These are phyloP conservation scores for Ophiocordyceps camponoti-floridani DNA, from an alignment of 2,329 filamentous ascomycete species.

Conservation along the genomic window DNA sequence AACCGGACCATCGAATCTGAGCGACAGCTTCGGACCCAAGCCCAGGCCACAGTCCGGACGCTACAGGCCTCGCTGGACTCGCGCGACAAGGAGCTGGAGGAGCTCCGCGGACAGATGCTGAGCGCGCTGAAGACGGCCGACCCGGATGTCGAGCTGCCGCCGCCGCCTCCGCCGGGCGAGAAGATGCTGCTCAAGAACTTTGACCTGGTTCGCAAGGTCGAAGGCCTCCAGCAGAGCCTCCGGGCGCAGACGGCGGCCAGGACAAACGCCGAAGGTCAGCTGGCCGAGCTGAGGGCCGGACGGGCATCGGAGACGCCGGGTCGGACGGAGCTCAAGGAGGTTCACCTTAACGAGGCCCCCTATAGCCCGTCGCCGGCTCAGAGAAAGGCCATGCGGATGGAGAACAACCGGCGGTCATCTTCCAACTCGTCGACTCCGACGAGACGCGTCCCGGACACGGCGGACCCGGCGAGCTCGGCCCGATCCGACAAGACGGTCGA, in stretches of 20 bases:
- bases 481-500: constrained; percentile 73
- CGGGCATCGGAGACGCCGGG: constrained; percentile 49
- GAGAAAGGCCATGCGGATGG: constrained; percentile 36
- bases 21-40: constrained; percentile 66
- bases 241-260: constrained; percentile 69
- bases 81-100: constrained; percentile 62
- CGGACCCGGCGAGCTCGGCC: constrained; percentile 47
- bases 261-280: constrained; percentile 63
- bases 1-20: constrained; percentile 86
- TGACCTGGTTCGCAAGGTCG: constrained; percentile 70
- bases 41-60: constrained; percentile 68
- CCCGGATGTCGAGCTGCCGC: constrained; percentile 43
- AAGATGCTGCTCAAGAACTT: constrained; percentile 58
- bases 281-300: constrained; percentile 58
- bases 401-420: constrained; percentile 30
- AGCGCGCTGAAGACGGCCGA: constrained; percentile 76
- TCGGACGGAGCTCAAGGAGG: constrained; percentile 68
- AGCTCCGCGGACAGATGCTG: constrained; percentile 64
- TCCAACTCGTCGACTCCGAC: constrained; percentile 66
- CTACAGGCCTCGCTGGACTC: constrained; percentile 65
- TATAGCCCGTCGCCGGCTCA: constrained; percentile 60
- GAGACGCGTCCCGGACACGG: constrained; percentile 47
- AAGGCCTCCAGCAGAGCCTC: constrained; percentile 75
- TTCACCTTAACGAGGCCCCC: constrained; percentile 66
- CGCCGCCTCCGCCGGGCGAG: constrained; percentile 46